Evolutionary conservation across 768 basidiomycete species (phyloP), one percentile per base, ranked within the genome.

Genomic region (Clitopilus hobsonii): DNA sequence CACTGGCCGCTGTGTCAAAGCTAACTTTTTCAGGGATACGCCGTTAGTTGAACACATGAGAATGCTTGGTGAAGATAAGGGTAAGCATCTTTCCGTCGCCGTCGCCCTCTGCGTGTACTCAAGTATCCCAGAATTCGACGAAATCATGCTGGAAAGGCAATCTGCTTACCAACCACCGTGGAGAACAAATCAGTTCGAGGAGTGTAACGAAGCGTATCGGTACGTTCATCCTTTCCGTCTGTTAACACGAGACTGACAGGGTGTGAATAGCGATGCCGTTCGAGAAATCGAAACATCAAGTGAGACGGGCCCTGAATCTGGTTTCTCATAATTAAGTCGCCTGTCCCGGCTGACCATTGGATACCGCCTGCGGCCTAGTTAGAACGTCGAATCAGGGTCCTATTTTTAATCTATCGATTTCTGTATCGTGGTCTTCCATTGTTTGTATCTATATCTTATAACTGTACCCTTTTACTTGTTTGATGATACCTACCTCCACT

Each of bases 121-220:
- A 56, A 53, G 11, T 24, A 30, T 52, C 53, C 13, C 53, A 92
- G 91, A 67, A 3, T 61, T 92, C 49, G 91, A 93, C 59, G 67
- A 76, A 13, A 82, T 83, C 51, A 72, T 91, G 71, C 65, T 90
- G 1, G 74, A 81, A 0, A 69, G 69, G 0, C 72, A 69, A 0
- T 83, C 79, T 14, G 70, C 70, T 57, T 70, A 74, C 56, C 85
- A 89, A 65, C 76, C 76, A 54, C 90, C 85, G 80, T 89, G 83
- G 65, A 77, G 72, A 20, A 52, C 70, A 1, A 71, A 68, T 28
- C 72, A 79, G 18, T 76, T 81, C 49, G 72, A 77, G 13, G 77
- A 77, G n/a, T 85, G 85, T 61, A 77, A 82, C 22, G 75, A 77
- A 36, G 86, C 87, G 2, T 91, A 76, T 62, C 68, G 74, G 88